Base-by-base conservation (phyloP, 1,284 basidiomycete species). In the Chalciporus piperatoides region DNA sequence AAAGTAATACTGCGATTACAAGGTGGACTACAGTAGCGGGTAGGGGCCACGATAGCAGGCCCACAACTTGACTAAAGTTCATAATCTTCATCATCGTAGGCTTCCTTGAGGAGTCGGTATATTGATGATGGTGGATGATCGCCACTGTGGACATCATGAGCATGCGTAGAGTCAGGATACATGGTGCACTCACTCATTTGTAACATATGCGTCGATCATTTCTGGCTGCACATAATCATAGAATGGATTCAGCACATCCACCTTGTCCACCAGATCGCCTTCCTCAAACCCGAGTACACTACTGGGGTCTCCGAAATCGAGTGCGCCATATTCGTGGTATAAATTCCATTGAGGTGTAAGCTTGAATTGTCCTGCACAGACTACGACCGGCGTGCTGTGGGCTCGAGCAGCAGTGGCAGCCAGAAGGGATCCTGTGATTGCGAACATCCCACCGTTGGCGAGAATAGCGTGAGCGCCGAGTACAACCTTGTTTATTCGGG, bases 151-250 rank as follows among this genome's bases (percentile, higher is more conserved):
- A 41, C 9, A 49, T 41, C 40, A 42, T 56, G 44, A 46, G 43
- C 44, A 30, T 23, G 27, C 48, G 41, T 42, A 51, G 38, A 52
- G 41, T 41, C 21, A 38, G 19, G 37, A 41, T 45, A 51, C 33
- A 27, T 41, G 32, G 53, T 36, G 40, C 44, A 82, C 91, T 75
- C 65, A 94, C 92, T 95, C 90, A 61, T 99, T 99, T 9, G 95
- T 98, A 60, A 98, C 92, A 65, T 93, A 96, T 15, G 94, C 87
- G 65, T 95, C 90, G 47, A 99, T 82, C 54, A 97, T 71, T 64
- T 97, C 92, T 10, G 95, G 94, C 40, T 84, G 79, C 38, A 99
- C 89, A 68, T 97, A 96, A 69, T 99, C 96, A 67, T 91, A 98
- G 63, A 90, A 90, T 15, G 95, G 93, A 64, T 92, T 93, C 30